Conservation (phyloP, 352 stramenopile genomes). For the Stramenopiles sp. region DNA sequence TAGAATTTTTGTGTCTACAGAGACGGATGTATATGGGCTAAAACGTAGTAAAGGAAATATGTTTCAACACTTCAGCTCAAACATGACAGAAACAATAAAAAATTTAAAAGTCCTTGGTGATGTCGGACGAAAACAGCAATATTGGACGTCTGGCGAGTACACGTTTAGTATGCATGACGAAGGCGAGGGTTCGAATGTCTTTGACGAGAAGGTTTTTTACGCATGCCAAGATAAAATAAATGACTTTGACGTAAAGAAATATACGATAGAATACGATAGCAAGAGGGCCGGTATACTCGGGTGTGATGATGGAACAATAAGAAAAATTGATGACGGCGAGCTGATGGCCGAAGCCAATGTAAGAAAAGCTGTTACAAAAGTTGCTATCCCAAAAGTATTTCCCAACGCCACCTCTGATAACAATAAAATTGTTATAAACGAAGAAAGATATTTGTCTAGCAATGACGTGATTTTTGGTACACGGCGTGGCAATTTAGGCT, state of each 20-base stretch:
- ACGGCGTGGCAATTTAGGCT: neutral
- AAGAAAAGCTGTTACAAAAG: neutral
- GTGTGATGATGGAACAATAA: neutral
- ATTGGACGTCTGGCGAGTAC: neutral
- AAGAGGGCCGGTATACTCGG: neutral
- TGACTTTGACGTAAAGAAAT: neutral
- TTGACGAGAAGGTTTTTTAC: neutral
- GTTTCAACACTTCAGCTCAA: neutral
- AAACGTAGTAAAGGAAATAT: neutral
- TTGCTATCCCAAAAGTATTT: neutral
- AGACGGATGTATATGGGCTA: neutral
- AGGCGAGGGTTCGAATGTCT: neutral
- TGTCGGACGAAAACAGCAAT: neutral
- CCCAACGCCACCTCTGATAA: no score
- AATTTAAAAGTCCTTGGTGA: neutral
- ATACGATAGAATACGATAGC: neutral
- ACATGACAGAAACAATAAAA: neutral
- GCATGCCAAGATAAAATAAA: neutral
- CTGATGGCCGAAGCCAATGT: neutral
- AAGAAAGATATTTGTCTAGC: neutral
- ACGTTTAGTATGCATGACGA: neutral
- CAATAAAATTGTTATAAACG: neutral
- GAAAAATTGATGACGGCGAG: neutral
- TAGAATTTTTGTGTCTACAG: neutral
- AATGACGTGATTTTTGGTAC: neutral